These are phyloP conservation scores for Gnomoniopsis sp. DNA, from an alignment of 2,329 filamentous ascomycete genomes.

Conservation along the genomic window DNA sequence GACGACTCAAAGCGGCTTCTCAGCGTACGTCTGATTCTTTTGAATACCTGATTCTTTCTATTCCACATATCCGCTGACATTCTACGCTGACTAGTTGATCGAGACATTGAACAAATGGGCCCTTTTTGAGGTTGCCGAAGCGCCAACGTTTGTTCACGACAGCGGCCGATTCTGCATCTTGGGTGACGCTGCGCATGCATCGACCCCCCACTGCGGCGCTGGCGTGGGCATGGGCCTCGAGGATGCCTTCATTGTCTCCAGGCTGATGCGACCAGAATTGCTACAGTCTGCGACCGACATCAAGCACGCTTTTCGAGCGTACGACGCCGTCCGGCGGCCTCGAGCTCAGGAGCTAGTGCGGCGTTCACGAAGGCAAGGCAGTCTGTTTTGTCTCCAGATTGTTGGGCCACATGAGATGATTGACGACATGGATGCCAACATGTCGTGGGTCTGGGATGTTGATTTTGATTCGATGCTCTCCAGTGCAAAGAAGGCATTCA, in stretches of 20 bases:
- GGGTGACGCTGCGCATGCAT: not conserved
- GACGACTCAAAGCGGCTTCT: not conserved
- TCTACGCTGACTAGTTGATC: not conserved
- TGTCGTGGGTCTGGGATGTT: not conserved
- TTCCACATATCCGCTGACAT: not conserved
- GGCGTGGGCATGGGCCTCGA: not conserved
- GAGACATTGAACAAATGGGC: not conserved
- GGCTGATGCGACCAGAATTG: not conserved
- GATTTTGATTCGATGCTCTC: not conserved
- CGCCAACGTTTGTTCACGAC: not conserved
- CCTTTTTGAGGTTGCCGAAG: not conserved
- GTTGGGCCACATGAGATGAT: not conserved
- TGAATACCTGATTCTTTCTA: not conserved
- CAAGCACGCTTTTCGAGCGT: not conserved
- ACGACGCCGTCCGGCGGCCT: not conserved
- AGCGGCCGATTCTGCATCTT: not conserved
- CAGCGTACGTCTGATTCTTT: not conserved
- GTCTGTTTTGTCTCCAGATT: not conserved
- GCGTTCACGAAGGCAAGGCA: not conserved
- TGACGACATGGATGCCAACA: not conserved
- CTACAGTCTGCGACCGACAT: not conserved
- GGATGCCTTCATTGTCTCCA: not conserved
- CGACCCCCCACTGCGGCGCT: not conserved
- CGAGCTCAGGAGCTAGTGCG: not conserved
- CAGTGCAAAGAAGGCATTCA: not conserved